A percentile compares a stretch with the other conserved stretches of the same genome.
These are phyloP conservation scores for Beauveria scarabaeidicola DNA, from an alignment of 2,329 filamentous ascomycete genomes.

Conservation along the genomic window DNA sequence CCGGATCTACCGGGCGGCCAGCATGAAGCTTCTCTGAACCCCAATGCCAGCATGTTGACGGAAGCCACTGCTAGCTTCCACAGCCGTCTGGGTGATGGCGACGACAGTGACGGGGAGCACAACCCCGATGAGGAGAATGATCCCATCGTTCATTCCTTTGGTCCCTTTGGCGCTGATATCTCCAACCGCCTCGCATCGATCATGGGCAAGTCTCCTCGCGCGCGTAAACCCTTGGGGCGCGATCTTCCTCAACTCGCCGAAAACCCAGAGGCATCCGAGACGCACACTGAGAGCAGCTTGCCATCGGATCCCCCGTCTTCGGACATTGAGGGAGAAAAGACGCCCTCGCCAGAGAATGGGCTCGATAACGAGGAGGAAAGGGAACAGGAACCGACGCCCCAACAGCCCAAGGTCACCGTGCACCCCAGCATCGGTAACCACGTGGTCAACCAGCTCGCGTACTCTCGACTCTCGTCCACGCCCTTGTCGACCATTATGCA, in stretches of 20 bases:
- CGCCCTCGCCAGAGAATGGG: not conserved
- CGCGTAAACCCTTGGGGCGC: conserved; percentile 17
- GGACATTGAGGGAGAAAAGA: conserved; percentile 1
- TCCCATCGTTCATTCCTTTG: conserved; percentile 84
- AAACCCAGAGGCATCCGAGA: conserved; percentile 10
- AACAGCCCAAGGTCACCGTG: conserved; percentile 23
- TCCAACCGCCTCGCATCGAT: conserved; percentile 76
- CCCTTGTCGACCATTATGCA: conserved; percentile 83
- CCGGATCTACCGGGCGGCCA: conserved; percentile 30
- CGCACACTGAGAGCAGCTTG: conserved; percentile 8
- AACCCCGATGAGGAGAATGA: conserved; percentile 92
- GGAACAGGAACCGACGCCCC: conserved; percentile 4
- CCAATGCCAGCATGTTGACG: conserved; percentile 39
- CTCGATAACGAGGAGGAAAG: not conserved
- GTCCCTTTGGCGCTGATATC: conserved; percentile 78
- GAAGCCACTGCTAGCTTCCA: conserved; percentile 45
- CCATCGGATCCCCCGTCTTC: conserved; percentile 11
- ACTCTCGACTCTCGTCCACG: conserved; percentile 83
- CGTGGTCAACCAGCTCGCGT: conserved; percentile 89
- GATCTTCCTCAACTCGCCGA: not conserved
- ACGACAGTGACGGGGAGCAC: conserved; percentile 61
- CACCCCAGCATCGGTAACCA: conserved; percentile 62
- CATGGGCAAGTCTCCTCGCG: conserved; percentile 56
- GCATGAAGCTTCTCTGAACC: conserved; percentile 19
- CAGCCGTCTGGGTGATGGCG: conserved; percentile 41